Conservation (phyloP, 2,329 filamentous ascomycete species). For the Cercospora sp. region DNA sequence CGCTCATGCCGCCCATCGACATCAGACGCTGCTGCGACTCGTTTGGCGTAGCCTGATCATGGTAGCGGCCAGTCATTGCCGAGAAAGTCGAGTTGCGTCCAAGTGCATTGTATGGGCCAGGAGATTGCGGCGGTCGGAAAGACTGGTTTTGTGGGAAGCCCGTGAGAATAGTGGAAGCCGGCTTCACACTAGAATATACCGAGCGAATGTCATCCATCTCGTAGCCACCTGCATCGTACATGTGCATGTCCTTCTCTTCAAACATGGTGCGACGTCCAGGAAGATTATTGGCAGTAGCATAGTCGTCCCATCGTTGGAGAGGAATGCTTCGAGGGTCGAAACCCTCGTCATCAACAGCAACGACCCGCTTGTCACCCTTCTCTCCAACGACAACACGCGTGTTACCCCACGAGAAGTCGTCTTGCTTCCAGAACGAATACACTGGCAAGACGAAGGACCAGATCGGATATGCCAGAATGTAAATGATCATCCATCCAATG, state of each 20-base stretch:
- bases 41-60: slow-evolving; percentile 58
- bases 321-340: slow-evolving; percentile 94
- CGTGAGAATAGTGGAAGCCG: slow-evolving; percentile 81
- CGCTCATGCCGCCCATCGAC: slow-evolving; percentile 60
- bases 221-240: slow-evolving; percentile 56
- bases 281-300: slow-evolving; percentile 80
- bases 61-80: slow-evolving; percentile 52
- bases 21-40: slow-evolving; percentile 52
- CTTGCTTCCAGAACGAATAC: slow-evolving; percentile 99
- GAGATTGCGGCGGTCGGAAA: slow-evolving; percentile 71
- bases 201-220: slow-evolving; percentile 99
- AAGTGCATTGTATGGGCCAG: slow-evolving; percentile 67
- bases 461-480: slow-evolving; percentile 90
- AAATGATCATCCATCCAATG: slow-evolving; percentile 99
- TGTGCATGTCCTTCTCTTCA: slow-evolving; percentile 33
- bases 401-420: slow-evolving; percentile 98
- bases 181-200: slow-evolving; percentile 87
- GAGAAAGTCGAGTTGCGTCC: slow-evolving; percentile 72
- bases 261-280: slow-evolving; percentile 76
- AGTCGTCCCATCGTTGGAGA: slow-evolving; percentile 96
- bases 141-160: slow-evolving; percentile 64
- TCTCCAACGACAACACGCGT: slow-evolving; percentile 96
- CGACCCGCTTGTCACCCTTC: slow-evolving; percentile 84
- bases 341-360: slow-evolving; percentile 77
- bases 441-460: slow-evolving; percentile 88